Percentiles rank a stretch among this genome's conserved stretches.
Conservation (phyloP, 208 protist species). For the Entamoeba invadens region DNA sequence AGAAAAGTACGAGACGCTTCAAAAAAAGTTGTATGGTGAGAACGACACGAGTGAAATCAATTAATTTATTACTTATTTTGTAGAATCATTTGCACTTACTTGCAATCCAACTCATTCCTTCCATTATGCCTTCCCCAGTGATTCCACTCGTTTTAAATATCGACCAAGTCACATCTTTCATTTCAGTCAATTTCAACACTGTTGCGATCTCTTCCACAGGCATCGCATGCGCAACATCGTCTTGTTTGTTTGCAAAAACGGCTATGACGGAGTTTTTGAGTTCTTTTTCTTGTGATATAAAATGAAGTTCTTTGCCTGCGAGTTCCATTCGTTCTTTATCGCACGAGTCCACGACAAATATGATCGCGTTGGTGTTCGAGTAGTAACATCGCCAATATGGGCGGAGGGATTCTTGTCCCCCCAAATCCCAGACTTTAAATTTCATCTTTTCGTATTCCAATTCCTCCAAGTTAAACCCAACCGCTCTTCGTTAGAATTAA, state of each 20-base stretch:
- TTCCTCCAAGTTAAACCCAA: constrained; percentile 19
- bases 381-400: constrained; percentile 23
- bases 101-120: background rate
- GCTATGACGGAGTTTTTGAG: constrained; percentile 7
- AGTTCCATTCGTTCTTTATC: constrained; percentile 12
- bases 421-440: constrained; percentile 21
- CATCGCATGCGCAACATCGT: constrained; percentile 3
- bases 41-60: too few species aligned
- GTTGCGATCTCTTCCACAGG: background rate
- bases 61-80: too few species aligned
- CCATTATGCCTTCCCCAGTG: background rate
- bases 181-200: background rate
- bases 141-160: background rate
- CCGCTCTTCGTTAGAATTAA: background rate
- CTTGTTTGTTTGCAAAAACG: constrained; percentile 35
- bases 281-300: background rate
- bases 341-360: constrained; percentile 23
- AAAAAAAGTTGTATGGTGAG: too few species aligned
- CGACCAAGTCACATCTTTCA: background rate
- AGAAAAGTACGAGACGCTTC: too few species aligned
- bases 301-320: background rate
- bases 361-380: constrained; percentile 2
- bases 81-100: background rate
- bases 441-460: constrained; percentile 3
- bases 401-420: constrained; percentile 14